Percentiles rank a stretch among this genome's conserved stretches.
These are phyloP conservation scores for Blastobotrys raffinosifermentans DNA, from an alignment of 1,139 yeast genomes.

Conservation along the genomic window DNA sequence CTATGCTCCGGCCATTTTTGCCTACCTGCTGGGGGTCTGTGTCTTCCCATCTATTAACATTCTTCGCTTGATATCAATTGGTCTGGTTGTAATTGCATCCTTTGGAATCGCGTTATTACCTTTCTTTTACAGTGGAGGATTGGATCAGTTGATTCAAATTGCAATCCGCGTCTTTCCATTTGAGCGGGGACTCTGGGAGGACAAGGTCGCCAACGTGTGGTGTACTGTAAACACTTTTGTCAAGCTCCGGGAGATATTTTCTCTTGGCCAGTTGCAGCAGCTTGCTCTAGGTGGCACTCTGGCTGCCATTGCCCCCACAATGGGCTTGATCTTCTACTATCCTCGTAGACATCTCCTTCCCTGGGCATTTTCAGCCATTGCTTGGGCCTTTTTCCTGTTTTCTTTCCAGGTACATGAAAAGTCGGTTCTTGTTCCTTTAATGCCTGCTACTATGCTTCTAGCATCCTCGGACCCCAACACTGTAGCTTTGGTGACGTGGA, in stretches of 20 bases:
- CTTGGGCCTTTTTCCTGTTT: conserved; percentile 84
- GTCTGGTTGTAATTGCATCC: conserved; percentile 54
- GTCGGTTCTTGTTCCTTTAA: conserved; percentile 75
- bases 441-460: conserved; percentile 72
- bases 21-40: conserved; percentile 57
- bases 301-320: conserved; percentile 61
- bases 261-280: conserved; percentile 53
- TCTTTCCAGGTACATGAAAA: conserved; percentile 97
- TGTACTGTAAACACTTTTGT: conserved; percentile 75
- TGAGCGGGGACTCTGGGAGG: conserved; percentile 92
- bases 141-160: conserved; percentile 38
- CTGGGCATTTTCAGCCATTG: conserved; percentile 76
- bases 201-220: conserved; percentile 97
- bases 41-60: conserved; percentile 32
- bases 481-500: conserved; percentile 76
- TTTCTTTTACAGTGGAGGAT: conserved; percentile 29
- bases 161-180: conserved; percentile 81
- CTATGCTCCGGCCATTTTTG: conserved; percentile 85
- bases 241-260: conserved; percentile 58
- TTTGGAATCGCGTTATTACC: conserved; percentile 56
- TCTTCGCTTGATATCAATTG: conserved; percentile 53
- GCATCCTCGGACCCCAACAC: conserved; percentile 50
- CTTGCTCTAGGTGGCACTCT: conserved; percentile 62
- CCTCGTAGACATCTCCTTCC: conserved; percentile 49
- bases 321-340: conserved; percentile 46